Base-by-base conservation (phyloP, 331 rosid species). In the Rosa hybrid region DNA sequence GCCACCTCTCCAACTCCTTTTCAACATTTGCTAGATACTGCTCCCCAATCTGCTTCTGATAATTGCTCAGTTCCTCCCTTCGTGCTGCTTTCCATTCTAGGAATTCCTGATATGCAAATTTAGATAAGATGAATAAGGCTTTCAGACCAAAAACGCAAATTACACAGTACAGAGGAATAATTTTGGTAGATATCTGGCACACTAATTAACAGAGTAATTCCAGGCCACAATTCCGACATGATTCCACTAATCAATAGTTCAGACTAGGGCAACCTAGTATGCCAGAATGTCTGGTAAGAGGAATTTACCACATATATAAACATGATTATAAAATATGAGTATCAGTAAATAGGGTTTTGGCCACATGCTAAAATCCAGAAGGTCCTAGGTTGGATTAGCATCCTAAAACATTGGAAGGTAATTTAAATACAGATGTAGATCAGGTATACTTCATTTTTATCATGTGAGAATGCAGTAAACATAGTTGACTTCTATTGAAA, bases 1-100 rank as follows among this genome's bases (percentile, higher is more conserved):
- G 94, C 99, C 99, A 96, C 85, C 96, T 93, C 81, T 93, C 98
- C 82, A 96, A 83, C 17, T 96, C 98, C 88, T 93, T 96, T 75
- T 96, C 98, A 41, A 93, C 97, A 84, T 91, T 96, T 46, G 94
- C 92, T 78, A 89, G 75, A 78, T 87, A 88, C 90, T 93, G 97
- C 38, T 96, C 97, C 74, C 92, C 98, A 77, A 90, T 85, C 86
- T 91, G 97, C 84, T 90, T 93, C 88, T 96, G 97, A 80, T 93
- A 93, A 74, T 90, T 90, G 0, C 89, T 85, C 75, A 96, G 83
- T 79, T 96, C 99, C 86, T 88, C 99, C 79, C 97, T 93, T 85
- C 97, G 89, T 72, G 97, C 85, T 70, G 89, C 85, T 86, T 88
- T 91, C 99, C 98, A 96, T 81, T 86, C 97, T 50, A 79, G 85